phyloP scores from a whole-genome alignment of 2,329 filamentous ascomycete species.

The Boeremia exigua region DNA sequence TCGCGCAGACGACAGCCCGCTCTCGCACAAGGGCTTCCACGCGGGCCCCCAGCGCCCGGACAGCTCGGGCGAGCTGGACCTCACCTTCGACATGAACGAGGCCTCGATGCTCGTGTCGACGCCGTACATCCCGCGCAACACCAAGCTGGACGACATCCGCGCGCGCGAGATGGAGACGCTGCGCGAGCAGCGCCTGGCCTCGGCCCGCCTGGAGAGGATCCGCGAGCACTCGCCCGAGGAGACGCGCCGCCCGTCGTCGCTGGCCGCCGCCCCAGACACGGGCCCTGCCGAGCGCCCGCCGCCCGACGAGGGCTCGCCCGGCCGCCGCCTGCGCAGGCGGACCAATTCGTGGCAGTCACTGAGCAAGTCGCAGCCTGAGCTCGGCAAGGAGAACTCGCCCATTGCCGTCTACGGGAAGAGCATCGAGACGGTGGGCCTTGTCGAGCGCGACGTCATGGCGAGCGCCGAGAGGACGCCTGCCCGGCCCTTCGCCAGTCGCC shows the following conservation, averaged over 20 bases:
- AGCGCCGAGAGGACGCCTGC: constrained; percentile 31
- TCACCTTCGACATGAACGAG: constrained; percentile 53
- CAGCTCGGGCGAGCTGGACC: constrained; percentile 39
- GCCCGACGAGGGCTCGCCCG: no score
- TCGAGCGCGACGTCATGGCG: constrained; percentile 36
- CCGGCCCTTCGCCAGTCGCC: constrained; percentile 38
- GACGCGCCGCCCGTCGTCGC: no score
- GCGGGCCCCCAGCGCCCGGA: constrained; percentile 34
- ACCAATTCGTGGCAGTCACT: constrained; percentile 40
- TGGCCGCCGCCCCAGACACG: no score
- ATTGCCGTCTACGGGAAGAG: constrained; percentile 43
- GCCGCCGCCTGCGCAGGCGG: no score
- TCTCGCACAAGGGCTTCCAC: constrained; percentile 44
- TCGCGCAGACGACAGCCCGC: constrained; percentile 51
- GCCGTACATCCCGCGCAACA: constrained; percentile 52
- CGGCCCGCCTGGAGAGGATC: constrained; percentile 37
- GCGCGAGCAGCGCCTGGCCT: constrained; percentile 43
- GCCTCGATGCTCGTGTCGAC: constrained; percentile 57
- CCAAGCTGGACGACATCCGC: constrained; percentile 52
- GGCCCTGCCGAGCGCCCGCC: no score
- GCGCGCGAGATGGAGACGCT: constrained; percentile 50
- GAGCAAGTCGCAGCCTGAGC: constrained; percentile 36
- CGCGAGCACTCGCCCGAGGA: constrained; percentile 40
- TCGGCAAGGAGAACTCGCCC: constrained; percentile 39
- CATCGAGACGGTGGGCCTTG: constrained; percentile 40